A percentile compares a stretch with the other conserved stretches of the same genome.
phyloP scores from a whole-genome alignment of 2,329 filamentous ascomycete species.

The Raffaelea arxii region DNA sequence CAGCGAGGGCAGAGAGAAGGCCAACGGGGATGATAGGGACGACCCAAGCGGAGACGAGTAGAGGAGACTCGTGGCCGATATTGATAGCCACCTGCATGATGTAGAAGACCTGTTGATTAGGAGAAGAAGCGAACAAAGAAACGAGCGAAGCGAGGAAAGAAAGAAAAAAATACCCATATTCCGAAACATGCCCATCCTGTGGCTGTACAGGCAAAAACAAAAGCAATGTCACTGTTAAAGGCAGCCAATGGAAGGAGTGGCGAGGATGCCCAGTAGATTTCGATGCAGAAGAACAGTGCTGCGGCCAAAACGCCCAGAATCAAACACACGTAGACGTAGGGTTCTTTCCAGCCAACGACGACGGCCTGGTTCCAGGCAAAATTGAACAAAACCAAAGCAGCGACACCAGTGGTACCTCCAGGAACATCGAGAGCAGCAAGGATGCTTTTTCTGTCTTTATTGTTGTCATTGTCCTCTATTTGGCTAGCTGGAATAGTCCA shows the following conservation, averaged over 20 bases:
- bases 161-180: conserved; percentile 28
- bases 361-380: conserved; percentile 15
- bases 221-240: conserved; percentile 11
- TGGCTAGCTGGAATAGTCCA: conserved; percentile 16
- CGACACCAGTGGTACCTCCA: conserved; percentile 10
- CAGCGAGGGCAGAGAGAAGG: conserved; percentile 25
- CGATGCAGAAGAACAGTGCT: conserved; percentile 10
- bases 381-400: conserved; percentile 13
- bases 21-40: conserved; percentile 36
- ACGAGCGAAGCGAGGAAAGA: conserved; percentile 3
- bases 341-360: conserved; percentile 12
- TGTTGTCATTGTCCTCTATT: too few relatives aligned
- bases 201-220: conserved; percentile 9
- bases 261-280: conserved; percentile 4
- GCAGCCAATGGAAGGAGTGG: conserved; percentile 14
- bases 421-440: conserved; percentile 12
- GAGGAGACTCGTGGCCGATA: conserved; percentile 27
- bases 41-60: conserved; percentile 29
- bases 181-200: conserved; percentile 13
- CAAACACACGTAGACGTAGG: conserved; percentile 12
- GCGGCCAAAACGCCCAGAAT: conserved; percentile 10
- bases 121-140: conserved; percentile 19
- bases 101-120: conserved; percentile 18
- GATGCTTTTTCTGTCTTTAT: too few relatives aligned
- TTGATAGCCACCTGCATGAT: conserved; percentile 18